Conservation (phyloP, 2,329 filamentous ascomycete genomes). For the Aspergillus floridensis region DNA sequence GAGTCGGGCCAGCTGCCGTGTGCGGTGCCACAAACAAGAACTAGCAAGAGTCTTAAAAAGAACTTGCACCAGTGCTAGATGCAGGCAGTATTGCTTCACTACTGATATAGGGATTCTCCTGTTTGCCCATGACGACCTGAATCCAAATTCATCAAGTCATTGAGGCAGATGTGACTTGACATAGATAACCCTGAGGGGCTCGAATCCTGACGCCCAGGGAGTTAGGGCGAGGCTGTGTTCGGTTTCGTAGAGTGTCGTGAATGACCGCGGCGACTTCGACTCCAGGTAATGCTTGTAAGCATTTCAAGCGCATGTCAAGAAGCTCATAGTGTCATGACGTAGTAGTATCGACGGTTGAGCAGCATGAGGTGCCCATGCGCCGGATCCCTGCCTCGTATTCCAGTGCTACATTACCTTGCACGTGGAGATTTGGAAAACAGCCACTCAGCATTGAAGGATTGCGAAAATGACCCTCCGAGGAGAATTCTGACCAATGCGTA, state of each 20-base stretch:
- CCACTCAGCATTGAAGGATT: background rate
- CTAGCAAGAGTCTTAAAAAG: background rate
- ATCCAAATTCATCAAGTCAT: background rate
- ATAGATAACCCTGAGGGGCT: background rate
- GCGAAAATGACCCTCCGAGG: too few species aligned
- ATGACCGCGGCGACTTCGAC: background rate
- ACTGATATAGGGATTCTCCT: background rate
- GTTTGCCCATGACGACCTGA: too few species aligned
- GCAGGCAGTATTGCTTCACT: background rate
- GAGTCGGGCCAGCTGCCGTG: background rate
- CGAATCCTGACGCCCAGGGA: background rate
- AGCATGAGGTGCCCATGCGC: background rate
- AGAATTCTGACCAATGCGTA: too few species aligned
- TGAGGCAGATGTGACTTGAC: background rate
- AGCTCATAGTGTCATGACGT: background rate
- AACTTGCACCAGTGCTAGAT: background rate
- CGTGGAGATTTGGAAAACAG: background rate
- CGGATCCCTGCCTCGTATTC: background rate
- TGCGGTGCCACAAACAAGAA: background rate
- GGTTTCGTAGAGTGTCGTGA: background rate
- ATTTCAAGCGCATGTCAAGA: background rate
- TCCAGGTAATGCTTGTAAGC: background rate
- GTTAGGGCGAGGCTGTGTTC: background rate
- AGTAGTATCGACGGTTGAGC: background rate
- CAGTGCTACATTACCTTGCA: background rate